Base-by-base conservation (phyloP, 257 asterid genomes). In the Salvia hispanica region DNA sequence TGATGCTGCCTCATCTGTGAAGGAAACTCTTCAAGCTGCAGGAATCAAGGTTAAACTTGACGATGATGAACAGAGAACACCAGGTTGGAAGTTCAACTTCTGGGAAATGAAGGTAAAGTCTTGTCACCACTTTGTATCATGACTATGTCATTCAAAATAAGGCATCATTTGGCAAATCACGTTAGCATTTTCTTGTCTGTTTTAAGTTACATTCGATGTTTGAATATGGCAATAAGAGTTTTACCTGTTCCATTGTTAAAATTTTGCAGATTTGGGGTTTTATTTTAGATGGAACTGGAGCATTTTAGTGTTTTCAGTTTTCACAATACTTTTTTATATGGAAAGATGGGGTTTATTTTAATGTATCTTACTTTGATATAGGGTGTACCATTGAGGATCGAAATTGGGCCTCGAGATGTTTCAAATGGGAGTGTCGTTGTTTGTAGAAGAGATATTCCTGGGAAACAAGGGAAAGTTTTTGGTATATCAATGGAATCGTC, bases 351-450 rank as follows among this genome's bases (percentile, higher is more conserved):
- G 9, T 40, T 47, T 69, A 9, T 65, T 15, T 34, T 65, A 8
- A 25, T 25, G 2, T 25, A 25, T 25, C 31, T 25, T 82, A 64
- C 64, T 75, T 72, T 69, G 51, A 64, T 83, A 33, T 71, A 94
- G 99, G 99, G 99, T 77, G 96, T 91, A 67, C 99, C 98, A 67
- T 63, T 94, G 58, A 84, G 99, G 79, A 89, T 94, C 54, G 99
- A 88, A 80, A 86, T 94, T 78, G 98, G 99, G 47, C 96, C 99
- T 25, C 95, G 96, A 56, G 99, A 93, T 34, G 96, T 90, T 76
- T 84, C 84, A 21, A 88, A 87, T 71, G 81, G 85, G 55, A 88
- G 85, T 25, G 89, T 93, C 67, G 99, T 88, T 66, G 84, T 91
- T 62, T 91, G 93, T 57, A 85, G 97, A 84, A 79, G 99, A 81